Percentiles rank a stretch among this genome's conserved stretches.
phyloP scores from a whole-genome alignment of 352 stramenopile genomes.

The Blastocystis sp. region DNA sequence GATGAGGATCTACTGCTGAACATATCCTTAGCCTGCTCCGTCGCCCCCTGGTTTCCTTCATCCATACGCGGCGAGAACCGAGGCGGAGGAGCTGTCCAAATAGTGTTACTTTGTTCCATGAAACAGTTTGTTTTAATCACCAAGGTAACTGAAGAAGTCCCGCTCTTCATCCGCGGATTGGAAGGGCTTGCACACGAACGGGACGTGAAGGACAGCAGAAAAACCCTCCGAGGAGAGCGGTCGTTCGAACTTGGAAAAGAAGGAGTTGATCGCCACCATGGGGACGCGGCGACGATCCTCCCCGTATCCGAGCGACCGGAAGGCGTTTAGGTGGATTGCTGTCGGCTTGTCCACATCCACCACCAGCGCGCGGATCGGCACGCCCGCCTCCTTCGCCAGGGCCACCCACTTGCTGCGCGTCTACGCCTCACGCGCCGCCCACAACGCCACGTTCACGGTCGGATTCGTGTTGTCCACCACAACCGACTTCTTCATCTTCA shows the following conservation, averaged over 20 bases:
- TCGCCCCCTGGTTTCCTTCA: neutral
- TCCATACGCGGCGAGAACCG: neutral
- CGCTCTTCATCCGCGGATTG: constrained; percentile 9
- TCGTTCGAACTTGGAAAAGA: constrained; percentile 79
- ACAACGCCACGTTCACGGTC: neutral
- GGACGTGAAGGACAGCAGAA: constrained; percentile 76
- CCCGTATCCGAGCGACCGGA: constrained; percentile 74
- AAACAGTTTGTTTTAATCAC: neutral
- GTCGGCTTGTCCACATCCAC: constrained; percentile 80
- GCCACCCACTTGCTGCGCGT: constrained; percentile 78
- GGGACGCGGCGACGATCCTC: constrained; percentile 74
- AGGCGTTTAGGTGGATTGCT: constrained; percentile 81
- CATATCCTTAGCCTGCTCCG: constrained; percentile 67
- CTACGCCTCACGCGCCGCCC: constrained; percentile 56
- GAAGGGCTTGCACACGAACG: constrained; percentile 72
- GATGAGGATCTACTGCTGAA: constrained; percentile 87
- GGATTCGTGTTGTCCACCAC: constrained; percentile 82
- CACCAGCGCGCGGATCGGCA: constrained; percentile 78
- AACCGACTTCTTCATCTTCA: constrained; percentile 77
- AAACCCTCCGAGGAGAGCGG: constrained; percentile 78
- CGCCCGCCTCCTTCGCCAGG: constrained; percentile 76
- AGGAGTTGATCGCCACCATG: constrained; percentile 81
- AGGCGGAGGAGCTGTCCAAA: neutral
- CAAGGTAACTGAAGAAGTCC: constrained; percentile 19
- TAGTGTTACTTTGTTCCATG: constrained; percentile 8